Evolutionary conservation across 768 basidiomycete species (phyloP).

Genomic region (Suillus subluteus): DNA sequence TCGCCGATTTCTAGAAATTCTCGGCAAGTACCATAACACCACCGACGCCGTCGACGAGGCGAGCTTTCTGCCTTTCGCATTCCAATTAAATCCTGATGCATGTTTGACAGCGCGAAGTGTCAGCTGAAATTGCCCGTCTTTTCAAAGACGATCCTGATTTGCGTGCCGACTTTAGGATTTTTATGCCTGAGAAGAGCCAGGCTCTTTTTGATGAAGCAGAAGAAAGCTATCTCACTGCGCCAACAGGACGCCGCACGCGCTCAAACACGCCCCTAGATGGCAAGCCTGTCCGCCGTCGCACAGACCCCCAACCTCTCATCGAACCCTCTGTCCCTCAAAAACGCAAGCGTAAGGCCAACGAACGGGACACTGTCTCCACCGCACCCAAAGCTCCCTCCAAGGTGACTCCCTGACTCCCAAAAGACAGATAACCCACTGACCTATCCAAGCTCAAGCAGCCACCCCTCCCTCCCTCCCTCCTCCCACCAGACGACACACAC

Average conservation of each 20-base stretch:
- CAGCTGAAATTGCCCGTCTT: conserved; percentile 64
- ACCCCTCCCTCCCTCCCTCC: conserved; percentile 19
- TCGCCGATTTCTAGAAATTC: conserved; percentile 74
- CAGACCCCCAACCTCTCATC: conserved; percentile 45
- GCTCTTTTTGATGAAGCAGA: conserved; percentile 50
- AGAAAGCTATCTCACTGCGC: conserved; percentile 31
- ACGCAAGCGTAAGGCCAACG: conserved; percentile 63
- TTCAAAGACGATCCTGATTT: conserved; percentile 81
- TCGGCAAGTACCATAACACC: conserved; percentile 64
- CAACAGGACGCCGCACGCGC: conserved; percentile 35
- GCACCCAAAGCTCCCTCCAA: conserved; percentile 2
- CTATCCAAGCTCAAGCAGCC: conserved; percentile 27
- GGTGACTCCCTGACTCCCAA: conserved; percentile 3
- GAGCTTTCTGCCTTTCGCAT: conserved; percentile 20
- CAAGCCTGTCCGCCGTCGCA: conserved; percentile 46
- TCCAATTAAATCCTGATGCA: neutral
- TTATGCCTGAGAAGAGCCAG: conserved; percentile 68
- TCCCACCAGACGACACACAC: conserved; percentile 59
- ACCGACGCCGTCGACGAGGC: conserved; percentile 67
- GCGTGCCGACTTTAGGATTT: conserved; percentile 72
- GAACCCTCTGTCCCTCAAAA: conserved; percentile 59
- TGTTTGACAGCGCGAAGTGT: conserved; percentile 61
- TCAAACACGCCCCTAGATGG: conserved; percentile 36
- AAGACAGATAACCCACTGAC: conserved; percentile 2
- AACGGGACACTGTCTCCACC: conserved; percentile 27